phyloP scores from a whole-genome alignment of 2,329 filamentous ascomycete genomes.

The Colletotrichum somersetense region DNA sequence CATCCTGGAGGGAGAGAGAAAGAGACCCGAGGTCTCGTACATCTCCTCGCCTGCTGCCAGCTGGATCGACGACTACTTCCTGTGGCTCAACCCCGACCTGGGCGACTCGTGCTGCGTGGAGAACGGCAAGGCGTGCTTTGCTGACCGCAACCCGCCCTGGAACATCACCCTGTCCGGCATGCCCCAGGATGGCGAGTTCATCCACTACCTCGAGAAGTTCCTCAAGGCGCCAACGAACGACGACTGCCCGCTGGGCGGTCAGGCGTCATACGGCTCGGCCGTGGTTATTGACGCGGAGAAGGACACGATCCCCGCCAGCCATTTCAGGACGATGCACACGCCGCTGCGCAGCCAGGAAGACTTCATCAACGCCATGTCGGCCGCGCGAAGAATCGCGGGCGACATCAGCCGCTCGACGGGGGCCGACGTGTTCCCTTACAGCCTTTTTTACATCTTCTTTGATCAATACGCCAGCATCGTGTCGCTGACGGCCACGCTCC shows the following conservation, averaged over 20 bases:
- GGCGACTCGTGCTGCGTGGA: conserved; percentile 79
- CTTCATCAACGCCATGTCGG: conserved; percentile 91
- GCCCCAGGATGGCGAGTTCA: conserved; percentile 93
- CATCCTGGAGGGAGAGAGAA: conserved; percentile 93
- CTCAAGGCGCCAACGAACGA: conserved; percentile 82
- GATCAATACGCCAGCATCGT: conserved; percentile 95
- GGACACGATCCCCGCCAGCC: conserved; percentile 80
- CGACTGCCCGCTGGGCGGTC: conserved; percentile 88
- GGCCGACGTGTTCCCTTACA: conserved; percentile 93
- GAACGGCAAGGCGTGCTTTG: conserved; percentile 80
- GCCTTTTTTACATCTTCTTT: conserved; percentile 98
- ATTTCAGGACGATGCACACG: conserved; percentile 92
- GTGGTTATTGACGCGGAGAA: conserved; percentile 80
- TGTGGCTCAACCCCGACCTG: conserved; percentile 90
- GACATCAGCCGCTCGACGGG: conserved; percentile 79
- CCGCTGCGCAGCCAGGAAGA: conserved; percentile 89
- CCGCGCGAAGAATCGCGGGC: conserved; percentile 87
- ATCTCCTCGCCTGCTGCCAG: conserved; percentile 90
- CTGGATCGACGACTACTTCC: conserved; percentile 94
- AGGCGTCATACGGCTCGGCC: conserved; percentile 87
- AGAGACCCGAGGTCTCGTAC: conserved; percentile 87
- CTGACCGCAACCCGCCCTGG: conserved; percentile 82
- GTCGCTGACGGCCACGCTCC: conserved; percentile 79
- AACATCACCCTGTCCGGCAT: conserved; percentile 91
- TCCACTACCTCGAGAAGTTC: conserved; percentile 88